phyloP scores from a whole-genome alignment of 331 rosid genomes.

The Malus hybrid region DNA sequence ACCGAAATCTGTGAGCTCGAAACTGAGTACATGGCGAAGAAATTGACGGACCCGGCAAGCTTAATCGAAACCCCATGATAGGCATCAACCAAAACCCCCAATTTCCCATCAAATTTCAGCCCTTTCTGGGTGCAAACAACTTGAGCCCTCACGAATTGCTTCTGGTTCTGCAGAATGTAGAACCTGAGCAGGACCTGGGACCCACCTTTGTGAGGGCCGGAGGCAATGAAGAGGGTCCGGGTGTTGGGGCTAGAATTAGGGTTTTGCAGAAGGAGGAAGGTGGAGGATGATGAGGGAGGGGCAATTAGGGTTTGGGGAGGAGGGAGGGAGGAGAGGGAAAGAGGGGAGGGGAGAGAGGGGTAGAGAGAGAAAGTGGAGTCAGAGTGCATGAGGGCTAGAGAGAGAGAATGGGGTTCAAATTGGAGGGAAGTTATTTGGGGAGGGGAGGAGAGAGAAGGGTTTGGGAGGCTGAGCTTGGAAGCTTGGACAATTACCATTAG shows the following conservation, averaged over 20 bases:
- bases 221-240: constrained; percentile 42
- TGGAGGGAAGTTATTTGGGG: constrained; percentile 49
- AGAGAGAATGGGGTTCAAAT: constrained; percentile 69
- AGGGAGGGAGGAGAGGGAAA: constrained; percentile 31
- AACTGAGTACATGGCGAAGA: constrained; percentile 56
- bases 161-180: constrained; percentile 28
- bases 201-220: constrained; percentile 50
- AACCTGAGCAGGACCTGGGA: constrained; percentile 62
- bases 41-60: constrained; percentile 68
- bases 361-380: constrained; percentile 83
- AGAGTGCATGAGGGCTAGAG: constrained; percentile 83
- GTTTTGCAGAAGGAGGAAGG: constrained; percentile 51
- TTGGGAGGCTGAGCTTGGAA: constrained; percentile 66
- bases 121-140: constrained; percentile 44
- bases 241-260: constrained; percentile 25
- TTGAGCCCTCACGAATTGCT: constrained; percentile 25
- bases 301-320: constrained; percentile 50
- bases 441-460: constrained; percentile 51
- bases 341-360: constrained; percentile 54
- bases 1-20: constrained; percentile 56
- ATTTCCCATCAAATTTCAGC: constrained; percentile 30
- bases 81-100: constrained; percentile 56
- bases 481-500: constrained; percentile 69
- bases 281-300: constrained; percentile 65
- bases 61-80: constrained; percentile 61